Base-by-base conservation (phyloP, 2,329 filamentous ascomycete species). In the Aschersonia sp. region DNA sequence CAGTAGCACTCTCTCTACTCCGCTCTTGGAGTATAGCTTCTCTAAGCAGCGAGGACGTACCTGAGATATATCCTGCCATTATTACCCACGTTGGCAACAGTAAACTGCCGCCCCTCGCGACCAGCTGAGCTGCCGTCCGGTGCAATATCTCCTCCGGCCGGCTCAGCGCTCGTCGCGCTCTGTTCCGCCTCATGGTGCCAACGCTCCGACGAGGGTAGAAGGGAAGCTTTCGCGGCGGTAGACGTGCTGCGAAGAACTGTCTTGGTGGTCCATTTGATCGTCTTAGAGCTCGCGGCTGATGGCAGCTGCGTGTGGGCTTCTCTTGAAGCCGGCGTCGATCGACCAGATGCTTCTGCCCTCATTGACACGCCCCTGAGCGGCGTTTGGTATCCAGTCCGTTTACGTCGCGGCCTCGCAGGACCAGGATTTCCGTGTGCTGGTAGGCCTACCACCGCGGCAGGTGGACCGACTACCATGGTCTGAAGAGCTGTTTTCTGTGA, bases 21-120 rank as follows among this genome's bases (percentile, higher is more conserved):
- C 20, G 20, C 1, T 2, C 20, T 20, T 20, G 20, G 20, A 20
- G 20, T 20, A 20, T 20, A 20, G 20, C 20, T 20, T 20, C 20
- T 20, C 20, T 20, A 20, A 20, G 10, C 40, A 6, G 6, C n/a
- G 40, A n/a, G 9, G 20, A 42, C 76, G 59, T 78, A 89, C 84
- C 84, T 85, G 55, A 91, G 62, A 64, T 88, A 91, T 63, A 91
- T 86, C 60, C 82, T 80, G 40, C 85, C 85, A 65, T 89, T 88
- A 60, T 88, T 85, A 30, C 85, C 85, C 51, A 91, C 85, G 62
- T 89, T 89, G 46, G 82, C 80, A 48, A 91, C 85, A 2, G 84
- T 81, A 61, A 91, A 89, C 58, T 86, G 80, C 48, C 82, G 76
- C 45, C 80, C 82, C 60, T 82, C 78, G 51, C 81, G 74, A 35